Conservation (phyloP, 495 filamentous ascomycete species). For the Cetradonia linearis region DNA sequence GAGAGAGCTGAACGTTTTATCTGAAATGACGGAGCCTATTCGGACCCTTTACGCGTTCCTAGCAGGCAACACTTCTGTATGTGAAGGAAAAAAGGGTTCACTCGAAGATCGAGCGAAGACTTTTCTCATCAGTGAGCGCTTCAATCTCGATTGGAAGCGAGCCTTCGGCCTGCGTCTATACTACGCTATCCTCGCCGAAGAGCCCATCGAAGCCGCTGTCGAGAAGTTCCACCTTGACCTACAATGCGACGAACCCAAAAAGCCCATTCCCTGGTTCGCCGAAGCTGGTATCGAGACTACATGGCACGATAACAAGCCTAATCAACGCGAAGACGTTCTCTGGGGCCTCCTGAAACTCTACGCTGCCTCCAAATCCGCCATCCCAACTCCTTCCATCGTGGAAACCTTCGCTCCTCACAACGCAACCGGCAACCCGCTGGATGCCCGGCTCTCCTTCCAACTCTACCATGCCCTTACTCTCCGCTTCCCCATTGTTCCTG, state of each 20-base stretch:
- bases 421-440: slow-evolving; percentile 54
- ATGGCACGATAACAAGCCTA: slow-evolving; percentile 41
- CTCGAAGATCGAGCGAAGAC: slow-evolving; percentile 65
- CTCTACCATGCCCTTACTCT: slow-evolving; percentile 50
- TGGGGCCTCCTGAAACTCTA: slow-evolving; percentile 80
- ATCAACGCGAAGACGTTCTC: slow-evolving; percentile 62
- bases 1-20: slow-evolving; percentile 65
- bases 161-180: slow-evolving; percentile 83
- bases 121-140: slow-evolving; percentile 70
- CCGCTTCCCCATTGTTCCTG: slow-evolving; percentile 32
- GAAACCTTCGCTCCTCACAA: slow-evolving; percentile 46
- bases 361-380: slow-evolving; percentile 39
- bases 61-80: slow-evolving; percentile 71
- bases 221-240: slow-evolving; percentile 59
- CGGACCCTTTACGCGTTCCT: slow-evolving; percentile 83
- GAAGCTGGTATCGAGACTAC: slow-evolving; percentile 38
- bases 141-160: slow-evolving; percentile 83
- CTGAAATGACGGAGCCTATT: slow-evolving; percentile 77
- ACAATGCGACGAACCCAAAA: slow-evolving; percentile 43
- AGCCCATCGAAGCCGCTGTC: slow-evolving; percentile 60
- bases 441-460: slow-evolving; percentile 73
- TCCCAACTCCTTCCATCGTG: slow-evolving; percentile 44
- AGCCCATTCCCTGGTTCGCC: slow-evolving; percentile 50
- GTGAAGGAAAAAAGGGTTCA: slow-evolving; percentile 61
- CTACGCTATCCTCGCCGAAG: slow-evolving; percentile 61